Base-by-base conservation (phyloP, 177 flowering plant genomes). In the Vitis hybrid region DNA sequence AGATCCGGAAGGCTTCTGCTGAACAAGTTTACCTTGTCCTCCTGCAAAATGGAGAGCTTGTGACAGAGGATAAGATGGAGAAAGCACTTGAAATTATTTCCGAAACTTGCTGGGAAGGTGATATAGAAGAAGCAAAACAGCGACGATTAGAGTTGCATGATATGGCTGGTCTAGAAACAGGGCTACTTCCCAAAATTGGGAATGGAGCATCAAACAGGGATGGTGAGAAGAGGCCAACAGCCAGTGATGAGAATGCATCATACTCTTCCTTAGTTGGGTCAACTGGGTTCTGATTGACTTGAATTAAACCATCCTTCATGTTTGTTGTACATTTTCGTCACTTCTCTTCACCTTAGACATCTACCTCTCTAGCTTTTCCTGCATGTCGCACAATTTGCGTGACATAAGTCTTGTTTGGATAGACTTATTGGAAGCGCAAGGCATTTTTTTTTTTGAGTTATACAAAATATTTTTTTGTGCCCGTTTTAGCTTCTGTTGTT, bases 51-150 rank as follows among this genome's bases (percentile, higher is more conserved):
- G 90, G 66, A 35, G 67, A 71, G 74, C 80, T 91, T 54, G 68
- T 94, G 68, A 67, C 78, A 2, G 93, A 85, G 52, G 87, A 85
- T 63, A 88, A 83, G 72, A 48, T 84, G 35, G 94, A 91, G 67
- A 80, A 79, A 78, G 89, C 95, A 21, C 82, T 91, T 61, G 98
- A 93, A 76, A 80, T 93, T 54, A 46, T 93, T 27, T 77, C 88
- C 0, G 95, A 95, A 64, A 87, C 96, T 24, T 87, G 92, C 81
- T 93, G 98, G 99, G 99, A 95, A 52, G 97, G 92, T 64, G 97
- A 87, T 64, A 3, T 92, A 15, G 90, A 88, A 72, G 84, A 75
- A 59, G 87, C 89, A 27, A 92, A 87, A 78, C 81, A 58, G 6
- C 82, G 65, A 72, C 84, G 82, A 68, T 73, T 72, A 69, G 82